Percentiles rank a stretch among this genome's conserved stretches.
phyloP scores from a whole-genome alignment of 345 rosid genomes.

The Aegle marmelos region DNA sequence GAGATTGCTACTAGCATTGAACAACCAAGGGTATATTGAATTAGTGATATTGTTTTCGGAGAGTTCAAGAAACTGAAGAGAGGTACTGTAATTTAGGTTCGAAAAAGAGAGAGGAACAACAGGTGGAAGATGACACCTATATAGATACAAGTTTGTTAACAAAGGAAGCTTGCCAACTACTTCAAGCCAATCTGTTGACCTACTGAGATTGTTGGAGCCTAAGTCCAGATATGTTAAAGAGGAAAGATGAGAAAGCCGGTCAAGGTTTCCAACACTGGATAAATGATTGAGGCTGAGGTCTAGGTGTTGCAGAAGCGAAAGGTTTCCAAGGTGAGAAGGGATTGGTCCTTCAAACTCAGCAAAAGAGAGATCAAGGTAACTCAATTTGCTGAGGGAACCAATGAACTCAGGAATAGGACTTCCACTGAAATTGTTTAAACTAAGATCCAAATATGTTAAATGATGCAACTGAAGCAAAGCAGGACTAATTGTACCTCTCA shows the following conservation, averaged over 20 bases:
- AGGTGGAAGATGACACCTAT: background rate
- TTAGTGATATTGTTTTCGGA: background rate
- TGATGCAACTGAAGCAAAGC: background rate
- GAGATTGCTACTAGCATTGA: background rate
- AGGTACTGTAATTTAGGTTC: background rate
- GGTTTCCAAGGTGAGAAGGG: constrained; percentile 8
- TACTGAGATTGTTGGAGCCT: background rate
- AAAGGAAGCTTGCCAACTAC: constrained; percentile 2
- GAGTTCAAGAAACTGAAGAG: background rate
- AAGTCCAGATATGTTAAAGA: constrained; percentile 7
- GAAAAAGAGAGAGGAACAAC: background rate
- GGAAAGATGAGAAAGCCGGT: constrained; percentile 6
- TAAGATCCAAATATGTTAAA: background rate
- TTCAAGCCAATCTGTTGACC: constrained; percentile 15
- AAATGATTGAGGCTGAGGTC: background rate
- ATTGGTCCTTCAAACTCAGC: background rate
- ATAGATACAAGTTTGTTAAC: background rate
- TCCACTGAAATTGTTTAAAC: background rate
- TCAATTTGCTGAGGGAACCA: constrained; percentile 4
- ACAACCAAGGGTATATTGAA: background rate
- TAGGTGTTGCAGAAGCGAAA: constrained; percentile 9
- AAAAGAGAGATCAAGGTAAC: background rate
- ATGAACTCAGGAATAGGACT: background rate
- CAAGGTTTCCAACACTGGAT: background rate
- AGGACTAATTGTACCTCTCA: background rate